A percentile compares a stretch with the other conserved stretches of the same genome.
phyloP scores from a whole-genome alignment of 2,329 filamentous ascomycete species.

The Colletotrichum navitas region DNA sequence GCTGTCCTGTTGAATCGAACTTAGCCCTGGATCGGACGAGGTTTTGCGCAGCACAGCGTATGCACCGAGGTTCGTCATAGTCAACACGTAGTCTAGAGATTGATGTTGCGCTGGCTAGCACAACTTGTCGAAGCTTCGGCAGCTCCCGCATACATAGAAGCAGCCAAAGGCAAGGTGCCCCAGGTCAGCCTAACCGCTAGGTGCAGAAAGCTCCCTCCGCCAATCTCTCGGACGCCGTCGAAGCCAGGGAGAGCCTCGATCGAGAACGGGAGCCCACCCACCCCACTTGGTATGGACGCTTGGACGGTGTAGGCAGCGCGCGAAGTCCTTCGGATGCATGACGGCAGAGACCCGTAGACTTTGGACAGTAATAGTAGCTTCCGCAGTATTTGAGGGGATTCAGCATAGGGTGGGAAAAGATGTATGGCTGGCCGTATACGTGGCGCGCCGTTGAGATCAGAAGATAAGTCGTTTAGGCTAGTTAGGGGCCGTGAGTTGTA shows the following conservation, averaged over 20 bases:
- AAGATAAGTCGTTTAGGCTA: neutral
- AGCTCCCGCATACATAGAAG: neutral
- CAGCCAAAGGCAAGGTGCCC: neutral
- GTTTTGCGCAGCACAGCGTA: neutral
- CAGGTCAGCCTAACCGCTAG: neutral
- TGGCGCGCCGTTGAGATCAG: neutral
- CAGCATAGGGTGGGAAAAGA: neutral
- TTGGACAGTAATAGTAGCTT: neutral
- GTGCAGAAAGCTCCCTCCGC: neutral
- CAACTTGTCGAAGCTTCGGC: neutral
- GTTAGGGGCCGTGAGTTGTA: neutral
- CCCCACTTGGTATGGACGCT: conserved; percentile 2
- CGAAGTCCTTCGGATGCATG: neutral
- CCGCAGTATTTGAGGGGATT: neutral
- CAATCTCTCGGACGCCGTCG: neutral
- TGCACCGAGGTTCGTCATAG: neutral
- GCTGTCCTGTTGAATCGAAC: conserved; percentile 2
- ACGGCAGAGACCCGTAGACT: neutral
- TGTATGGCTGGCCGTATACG: neutral
- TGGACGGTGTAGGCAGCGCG: neutral
- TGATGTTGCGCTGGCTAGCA: neutral
- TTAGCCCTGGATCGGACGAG: conserved; percentile 13
- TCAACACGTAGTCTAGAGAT: neutral
- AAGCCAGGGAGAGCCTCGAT: neutral
- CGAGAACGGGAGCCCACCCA: conserved; percentile 14